Conservation (phyloP, 441 rosid genomes). For the Pelargonium myrrhifolium region DNA sequence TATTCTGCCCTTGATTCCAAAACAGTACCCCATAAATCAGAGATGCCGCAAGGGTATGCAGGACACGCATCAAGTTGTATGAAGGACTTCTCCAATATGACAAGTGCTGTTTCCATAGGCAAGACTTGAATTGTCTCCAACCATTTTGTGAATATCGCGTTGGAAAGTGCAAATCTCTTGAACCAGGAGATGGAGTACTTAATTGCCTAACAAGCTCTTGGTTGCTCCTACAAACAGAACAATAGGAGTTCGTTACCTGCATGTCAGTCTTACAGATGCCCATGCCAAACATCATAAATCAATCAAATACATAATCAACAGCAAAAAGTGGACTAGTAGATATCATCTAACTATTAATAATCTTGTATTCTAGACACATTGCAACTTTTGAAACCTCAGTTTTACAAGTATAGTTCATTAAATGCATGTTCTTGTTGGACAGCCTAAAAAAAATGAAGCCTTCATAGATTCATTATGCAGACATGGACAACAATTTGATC, state of each 20-base stretch:
- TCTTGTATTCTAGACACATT: too few species aligned
- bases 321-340: too few species aligned
- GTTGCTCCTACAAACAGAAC: constrained; percentile 33
- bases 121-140: constrained; percentile 56
- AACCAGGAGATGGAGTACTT: constrained; percentile 32
- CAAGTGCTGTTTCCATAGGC: constrained; percentile 52
- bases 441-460: too few species aligned
- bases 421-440: too few species aligned
- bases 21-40: constrained; percentile 43
- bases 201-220: constrained; percentile 30
- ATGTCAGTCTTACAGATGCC: not conserved
- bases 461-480: too few species aligned
- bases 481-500: too few species aligned
- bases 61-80: constrained; percentile 42
- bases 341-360: too few species aligned
- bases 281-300: not conserved
- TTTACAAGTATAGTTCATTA: too few species aligned
- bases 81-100: constrained; percentile 68
- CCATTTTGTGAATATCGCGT: constrained; percentile 35
- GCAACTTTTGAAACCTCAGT: too few species aligned
- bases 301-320: not conserved
- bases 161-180: constrained; percentile 42
- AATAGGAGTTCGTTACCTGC: not conserved
- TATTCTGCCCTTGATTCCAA: constrained; percentile 51
- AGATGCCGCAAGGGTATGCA: constrained; percentile 28